Evolutionary conservation across 345 rosid genomes (phyloP).

Genomic region (Linum usitatissimum): DNA sequence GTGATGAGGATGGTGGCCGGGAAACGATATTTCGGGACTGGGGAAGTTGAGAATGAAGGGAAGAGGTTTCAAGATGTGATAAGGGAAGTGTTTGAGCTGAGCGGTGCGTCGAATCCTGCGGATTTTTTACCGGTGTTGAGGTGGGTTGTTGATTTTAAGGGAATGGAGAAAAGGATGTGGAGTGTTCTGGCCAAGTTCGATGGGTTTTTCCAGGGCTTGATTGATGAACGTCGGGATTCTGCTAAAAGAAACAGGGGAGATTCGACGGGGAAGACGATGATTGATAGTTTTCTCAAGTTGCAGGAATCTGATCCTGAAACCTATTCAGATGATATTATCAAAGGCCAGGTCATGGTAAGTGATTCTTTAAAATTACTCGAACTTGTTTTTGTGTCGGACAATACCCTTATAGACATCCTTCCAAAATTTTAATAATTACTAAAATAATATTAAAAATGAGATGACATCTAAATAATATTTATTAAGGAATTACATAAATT

Average conservation of each 20-base stretch:
- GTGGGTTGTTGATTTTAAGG: neutral
- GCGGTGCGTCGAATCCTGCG: neutral
- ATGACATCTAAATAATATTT: no score
- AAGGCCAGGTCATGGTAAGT: slow-evolving; percentile 9
- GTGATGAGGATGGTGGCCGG: slow-evolving; percentile 3
- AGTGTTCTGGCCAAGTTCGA: slow-evolving; percentile 1
- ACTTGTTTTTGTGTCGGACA: no score
- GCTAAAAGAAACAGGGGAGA: neutral
- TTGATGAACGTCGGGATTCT: slow-evolving; percentile 3
- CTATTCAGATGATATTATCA: slow-evolving; percentile 9
- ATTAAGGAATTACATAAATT: no score
- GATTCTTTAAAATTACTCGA: no score
- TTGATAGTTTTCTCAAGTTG: slow-evolving; percentile 9
- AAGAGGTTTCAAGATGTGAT: neutral
- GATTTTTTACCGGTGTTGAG: slow-evolving; percentile 1
- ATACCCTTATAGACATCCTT: no score
- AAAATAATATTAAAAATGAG: no score
- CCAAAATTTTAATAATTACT: no score
- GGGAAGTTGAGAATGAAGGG: neutral
- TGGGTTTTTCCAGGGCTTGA: slow-evolving; percentile 4
- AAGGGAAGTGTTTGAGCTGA: neutral
- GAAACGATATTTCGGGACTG: neutral
- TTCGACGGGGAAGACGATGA: neutral
- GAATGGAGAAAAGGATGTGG: slow-evolving; percentile 12
- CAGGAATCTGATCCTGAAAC: slow-evolving; percentile 11